Conservation (phyloP, 164 flowering plant genomes). For the Euptelea pleiosperma region DNA sequence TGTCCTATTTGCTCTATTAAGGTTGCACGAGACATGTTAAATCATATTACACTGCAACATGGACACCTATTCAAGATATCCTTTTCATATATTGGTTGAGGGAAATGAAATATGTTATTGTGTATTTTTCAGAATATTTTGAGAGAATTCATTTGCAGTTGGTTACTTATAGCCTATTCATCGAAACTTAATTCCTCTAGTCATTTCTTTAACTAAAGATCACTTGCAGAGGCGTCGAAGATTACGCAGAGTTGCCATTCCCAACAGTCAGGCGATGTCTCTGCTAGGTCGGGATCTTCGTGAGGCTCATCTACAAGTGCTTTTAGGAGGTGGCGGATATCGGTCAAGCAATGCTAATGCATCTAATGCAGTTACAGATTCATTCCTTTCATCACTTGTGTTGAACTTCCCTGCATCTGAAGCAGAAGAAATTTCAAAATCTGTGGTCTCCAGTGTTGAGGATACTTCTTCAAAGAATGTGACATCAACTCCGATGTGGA, state of each 20-base stretch:
- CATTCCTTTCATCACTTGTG: slow-evolving; percentile 73
- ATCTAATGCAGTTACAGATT: slow-evolving; percentile 52
- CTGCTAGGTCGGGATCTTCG: slow-evolving; percentile 81
- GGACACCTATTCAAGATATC: slow-evolving; percentile 84
- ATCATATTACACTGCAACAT: slow-evolving; percentile 81
- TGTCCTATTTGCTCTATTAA: slow-evolving; percentile 85
- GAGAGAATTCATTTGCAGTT: background rate
- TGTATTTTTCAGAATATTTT: background rate
- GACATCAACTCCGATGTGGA: slow-evolving; percentile 46
- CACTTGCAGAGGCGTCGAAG: slow-evolving; percentile 82
- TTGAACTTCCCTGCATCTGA: slow-evolving; percentile 63
- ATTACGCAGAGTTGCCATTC: slow-evolving; percentile 70
- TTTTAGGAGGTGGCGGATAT: slow-evolving; percentile 71
- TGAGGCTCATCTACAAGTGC: slow-evolving; percentile 86
- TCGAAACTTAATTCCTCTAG: too few species aligned
- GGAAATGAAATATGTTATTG: background rate
- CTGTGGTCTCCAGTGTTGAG: slow-evolving; percentile 45
- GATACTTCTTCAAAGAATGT: slow-evolving; percentile 39
- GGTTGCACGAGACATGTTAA: slow-evolving; percentile 72
- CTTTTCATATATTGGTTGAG: slow-evolving; percentile 27
- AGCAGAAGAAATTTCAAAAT: slow-evolving; percentile 73
- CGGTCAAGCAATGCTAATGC: slow-evolving; percentile 48
- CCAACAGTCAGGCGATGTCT: slow-evolving; percentile 70
- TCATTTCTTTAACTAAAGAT: slow-evolving; percentile 46
- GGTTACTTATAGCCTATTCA: background rate